phyloP scores from a whole-genome alignment of 2,329 filamentous ascomycete genomes.

The Diaporthe amygdali region DNA sequence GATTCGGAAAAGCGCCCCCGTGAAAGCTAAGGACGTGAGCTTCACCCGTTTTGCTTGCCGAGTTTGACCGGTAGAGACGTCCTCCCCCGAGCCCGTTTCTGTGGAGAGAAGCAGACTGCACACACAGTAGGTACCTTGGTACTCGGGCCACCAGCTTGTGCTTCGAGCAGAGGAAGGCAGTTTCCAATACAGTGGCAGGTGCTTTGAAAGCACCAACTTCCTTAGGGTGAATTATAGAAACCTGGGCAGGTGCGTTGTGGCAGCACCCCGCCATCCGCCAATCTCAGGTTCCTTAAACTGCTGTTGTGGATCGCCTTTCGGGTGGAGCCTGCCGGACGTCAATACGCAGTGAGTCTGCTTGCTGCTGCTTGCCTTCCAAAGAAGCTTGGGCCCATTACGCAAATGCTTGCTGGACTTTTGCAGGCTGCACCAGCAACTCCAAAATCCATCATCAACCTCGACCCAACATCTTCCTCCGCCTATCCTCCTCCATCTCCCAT shows the following conservation, averaged over 20 bases:
- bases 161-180: no score
- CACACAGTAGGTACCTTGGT: background rate
- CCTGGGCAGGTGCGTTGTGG: background rate
- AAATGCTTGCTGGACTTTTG: constrained; percentile 22
- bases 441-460: constrained; percentile 11
- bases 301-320: background rate
- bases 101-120: background rate
- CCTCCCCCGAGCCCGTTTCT: background rate
- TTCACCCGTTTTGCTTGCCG: background rate
- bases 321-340: constrained; percentile 17
- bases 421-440: constrained; percentile 3
- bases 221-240: background rate
- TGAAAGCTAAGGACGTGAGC: background rate
- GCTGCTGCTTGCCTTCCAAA: constrained; percentile 4
- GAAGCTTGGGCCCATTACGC: constrained; percentile 22
- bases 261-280: background rate
- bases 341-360: background rate
- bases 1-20: background rate
- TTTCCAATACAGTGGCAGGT: background rate
- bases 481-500: constrained; percentile 1
- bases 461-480: constrained; percentile 9
- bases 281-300: background rate
- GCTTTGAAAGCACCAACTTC: background rate
- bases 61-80: background rate
- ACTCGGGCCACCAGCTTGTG: no score